phyloP scores from a whole-genome alignment of 2,329 filamentous ascomycete species.

The Exserohilum turcica region DNA sequence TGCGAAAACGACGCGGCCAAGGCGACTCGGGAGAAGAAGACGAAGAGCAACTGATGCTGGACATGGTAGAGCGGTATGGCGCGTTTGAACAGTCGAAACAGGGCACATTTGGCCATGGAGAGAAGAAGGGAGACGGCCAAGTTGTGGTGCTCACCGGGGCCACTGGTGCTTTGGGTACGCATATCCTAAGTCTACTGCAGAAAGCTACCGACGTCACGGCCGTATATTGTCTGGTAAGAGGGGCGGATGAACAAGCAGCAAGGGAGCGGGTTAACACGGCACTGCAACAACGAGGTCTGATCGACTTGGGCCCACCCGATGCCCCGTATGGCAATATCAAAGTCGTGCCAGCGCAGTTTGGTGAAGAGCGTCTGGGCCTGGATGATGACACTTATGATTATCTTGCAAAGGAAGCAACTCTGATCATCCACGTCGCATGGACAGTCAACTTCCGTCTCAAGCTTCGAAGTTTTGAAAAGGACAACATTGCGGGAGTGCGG shows the following conservation, averaged over 20 bases:
- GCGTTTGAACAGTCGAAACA: conserved; percentile 41
- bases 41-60: conserved; percentile 51
- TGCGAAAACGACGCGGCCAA: conserved; percentile 48
- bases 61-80: conserved; percentile 56
- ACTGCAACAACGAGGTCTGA: conserved; percentile 38
- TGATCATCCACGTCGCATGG: conserved; percentile 69
- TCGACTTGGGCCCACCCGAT: conserved; percentile 22
- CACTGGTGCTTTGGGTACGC: conserved; percentile 58
- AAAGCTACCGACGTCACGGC: conserved; percentile 46
- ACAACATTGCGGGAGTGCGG: conserved; percentile 57
- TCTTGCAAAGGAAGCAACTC: conserved; percentile 52
- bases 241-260: conserved; percentile 40
- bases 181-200: conserved; percentile 56
- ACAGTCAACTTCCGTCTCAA: conserved; percentile 67
- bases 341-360: conserved; percentile 57
- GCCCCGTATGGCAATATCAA: conserved; percentile 47
- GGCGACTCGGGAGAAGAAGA: conserved; percentile 40
- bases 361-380: conserved; percentile 57
- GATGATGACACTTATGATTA: conserved; percentile 47
- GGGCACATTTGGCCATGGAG: conserved; percentile 5
- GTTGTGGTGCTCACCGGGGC: conserved; percentile 55
- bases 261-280: conserved; percentile 42
- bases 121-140: neutral
- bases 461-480: conserved; percentile 60
- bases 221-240: conserved; percentile 64